Base-by-base conservation (phyloP, 2,329 filamentous ascomycete genomes). In the Dactylonectria macrodidyma region DNA sequence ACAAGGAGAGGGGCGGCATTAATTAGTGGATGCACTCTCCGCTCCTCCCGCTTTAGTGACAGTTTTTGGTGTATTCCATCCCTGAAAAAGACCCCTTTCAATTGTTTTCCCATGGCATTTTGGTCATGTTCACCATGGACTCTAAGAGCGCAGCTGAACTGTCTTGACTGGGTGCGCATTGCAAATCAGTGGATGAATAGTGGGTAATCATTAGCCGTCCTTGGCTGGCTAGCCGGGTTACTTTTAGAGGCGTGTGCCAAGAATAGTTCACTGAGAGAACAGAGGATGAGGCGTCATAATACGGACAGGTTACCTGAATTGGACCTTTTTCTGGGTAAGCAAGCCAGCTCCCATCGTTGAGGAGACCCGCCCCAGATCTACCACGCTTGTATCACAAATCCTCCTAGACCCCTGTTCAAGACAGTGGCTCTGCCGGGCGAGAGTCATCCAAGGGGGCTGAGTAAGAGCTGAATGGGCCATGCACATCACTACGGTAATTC, bases 321-420 rank as follows among this genome's bases (percentile, higher is more conserved):
- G 19, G 19, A 19, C 19, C 19, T 19, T 19, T 19, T 19, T 19
- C 19, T 19, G 19, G 19, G 19, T 19, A 63, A 50, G 46, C 46
- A 34, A 51, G 46, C 46, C 46, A 63, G 62, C 59, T 61, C 47
- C 59, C 59, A 54, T 66, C 64, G 54, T 58, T 48, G 46, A 24
- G 63, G 46, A 24, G 63, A 58, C 59, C 64, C 64, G 54, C 64
- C 54, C 64, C 64, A 66, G 64, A 66, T 62, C 64, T 62, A 54
- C 62, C 41, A 30, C 54, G 48, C 59, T 66, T 66, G 64, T 59
- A 66, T 62, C 64, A 66, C 59, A 14, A 62, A 46, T 19, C 59
- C 38, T 65, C 12, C 38, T 33, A 56, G 30, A 62, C 48, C 64
- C 64, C 51, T 58, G 64, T 47, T 58, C 22, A 59, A 22, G 38